Evolutionary conservation across 148 eudicot species (phyloP), one percentile per base, ranked within the genome.

Genomic region (Chenopodium formosanum): DNA sequence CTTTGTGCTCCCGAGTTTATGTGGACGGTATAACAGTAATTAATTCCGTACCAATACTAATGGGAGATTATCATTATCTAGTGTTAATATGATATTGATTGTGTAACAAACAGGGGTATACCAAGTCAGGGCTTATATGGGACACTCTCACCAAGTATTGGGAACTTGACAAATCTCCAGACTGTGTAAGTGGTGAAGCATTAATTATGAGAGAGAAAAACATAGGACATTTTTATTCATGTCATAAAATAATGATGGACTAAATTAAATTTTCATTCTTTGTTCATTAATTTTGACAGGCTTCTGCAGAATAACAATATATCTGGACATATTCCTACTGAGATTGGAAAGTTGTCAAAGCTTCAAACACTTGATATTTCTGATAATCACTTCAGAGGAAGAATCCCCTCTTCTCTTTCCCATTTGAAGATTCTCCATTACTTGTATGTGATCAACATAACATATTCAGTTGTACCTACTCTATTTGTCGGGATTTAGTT

Each of bases 81-180:
- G 75, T 68, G 52, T 60, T 63, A 37, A 67, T 53, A 20, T 14
- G n/a, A 50, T 23, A 16, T 46, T 84, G 53, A 50, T 27, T 77
- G 76, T 78, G 32, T 50, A 63, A 14, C 83, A 84, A 7, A 40
- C 93, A 96, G 99, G 84, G 94, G 92, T 79, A 86, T 80, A 75
- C 99, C 99, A 77, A 94, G 97, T 87, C 98, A 94, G 81, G 87
- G 86, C 52, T 89, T 96, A 79, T 90, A 93, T 1, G 99, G 98
- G 44, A 83, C 62, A 0, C 94, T 96, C 62, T 96, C 99, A 1
- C 87, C 90, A 27, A 92, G 92, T 79, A 92, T 96, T 60, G 95
- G 95, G 74, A 96, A 96, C 82, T 89, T 96, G 90, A 96, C 98
- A 62, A 91, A 94, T 82, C 95, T 96, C 47, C 94, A 90, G 82